Conservation (phyloP, 2,329 filamentous ascomycete species). For the Rutstroemia sp. region DNA sequence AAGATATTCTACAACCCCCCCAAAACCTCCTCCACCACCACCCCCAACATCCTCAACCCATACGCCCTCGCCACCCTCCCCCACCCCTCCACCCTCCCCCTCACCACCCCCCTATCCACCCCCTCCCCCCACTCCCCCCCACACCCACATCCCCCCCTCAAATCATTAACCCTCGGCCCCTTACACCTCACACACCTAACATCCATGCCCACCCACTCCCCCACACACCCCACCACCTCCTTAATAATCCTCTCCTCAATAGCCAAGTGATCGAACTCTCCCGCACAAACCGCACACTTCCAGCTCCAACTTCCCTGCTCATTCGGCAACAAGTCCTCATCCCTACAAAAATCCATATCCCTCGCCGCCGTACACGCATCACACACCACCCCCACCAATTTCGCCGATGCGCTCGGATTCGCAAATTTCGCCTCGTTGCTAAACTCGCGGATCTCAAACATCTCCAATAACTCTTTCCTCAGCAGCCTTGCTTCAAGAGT, state of each 20-base stretch:
- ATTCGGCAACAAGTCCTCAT: conserved; percentile 67
- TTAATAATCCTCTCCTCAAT: conserved; percentile 80
- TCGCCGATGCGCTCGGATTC: conserved; percentile 73
- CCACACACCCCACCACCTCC: conserved; percentile 64
- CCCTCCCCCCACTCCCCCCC: conserved; percentile 77
- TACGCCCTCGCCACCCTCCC: conserved; percentile 71
- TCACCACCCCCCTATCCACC: conserved; percentile 58
- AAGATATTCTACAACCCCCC: conserved; percentile 33
- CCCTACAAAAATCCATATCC: conserved; percentile 87
- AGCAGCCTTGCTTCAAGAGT: conserved; percentile 80
- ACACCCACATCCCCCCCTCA: conserved; percentile 94
- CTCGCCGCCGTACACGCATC: conserved; percentile 83
- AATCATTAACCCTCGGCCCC: conserved; percentile 78
- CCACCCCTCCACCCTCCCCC: conserved; percentile 61
- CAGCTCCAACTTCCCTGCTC: conserved; percentile 42
- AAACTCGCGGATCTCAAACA: conserved; percentile 96
- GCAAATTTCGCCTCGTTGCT: conserved; percentile 77
- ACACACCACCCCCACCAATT: conserved; percentile 71
- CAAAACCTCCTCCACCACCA: conserved; percentile 61
- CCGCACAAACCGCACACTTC: conserved; percentile 70
- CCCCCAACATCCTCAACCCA: conserved; percentile 71
- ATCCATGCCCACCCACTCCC: conserved; percentile 85
- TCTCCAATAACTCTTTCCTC: conserved; percentile 76
- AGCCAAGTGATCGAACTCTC: conserved; percentile 66
- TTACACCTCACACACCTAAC: conserved; percentile 67